phyloP scores from a whole-genome alignment of 176 grass and related monocot genomes.

The Rhynchospora breviuscula region DNA sequence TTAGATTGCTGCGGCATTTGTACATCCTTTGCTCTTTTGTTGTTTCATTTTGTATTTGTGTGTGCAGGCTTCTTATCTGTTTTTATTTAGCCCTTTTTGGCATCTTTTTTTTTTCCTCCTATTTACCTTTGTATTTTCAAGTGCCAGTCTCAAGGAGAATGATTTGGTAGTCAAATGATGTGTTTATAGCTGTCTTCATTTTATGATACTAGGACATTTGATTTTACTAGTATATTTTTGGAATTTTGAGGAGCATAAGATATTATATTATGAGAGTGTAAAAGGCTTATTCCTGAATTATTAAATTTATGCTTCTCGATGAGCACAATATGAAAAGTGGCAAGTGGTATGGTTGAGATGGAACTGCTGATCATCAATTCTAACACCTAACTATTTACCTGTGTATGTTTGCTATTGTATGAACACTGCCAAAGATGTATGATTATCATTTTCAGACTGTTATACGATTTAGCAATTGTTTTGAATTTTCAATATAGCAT shows the following conservation, averaged over 20 bases:
- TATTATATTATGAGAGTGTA: not conserved
- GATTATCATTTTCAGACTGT: not conserved
- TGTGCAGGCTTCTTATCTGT: slow-evolving; percentile 5
- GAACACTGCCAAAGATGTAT: not conserved
- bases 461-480: not conserved
- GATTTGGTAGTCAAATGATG: slow-evolving; percentile 5
- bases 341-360: no score
- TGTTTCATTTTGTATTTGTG: slow-evolving; percentile 7
- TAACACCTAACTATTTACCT: not conserved
- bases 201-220: not conserved
- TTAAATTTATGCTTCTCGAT: not conserved
- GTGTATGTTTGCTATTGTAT: not conserved
- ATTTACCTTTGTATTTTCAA: not conserved
- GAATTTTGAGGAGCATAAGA: slow-evolving; percentile 14
- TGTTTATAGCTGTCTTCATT: slow-evolving; percentile 17
- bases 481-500: not conserved
- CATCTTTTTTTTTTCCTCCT: not conserved
- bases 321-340: not conserved
- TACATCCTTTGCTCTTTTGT: slow-evolving; percentile 28
- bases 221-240: not conserved
- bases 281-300: not conserved
- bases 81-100: not conserved
- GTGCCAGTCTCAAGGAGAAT: slow-evolving; percentile 7
- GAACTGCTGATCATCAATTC: not conserved
- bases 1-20: not conserved